Conservation (phyloP, 1,284 basidiomycete species). For the Entoloma clypeatum region DNA sequence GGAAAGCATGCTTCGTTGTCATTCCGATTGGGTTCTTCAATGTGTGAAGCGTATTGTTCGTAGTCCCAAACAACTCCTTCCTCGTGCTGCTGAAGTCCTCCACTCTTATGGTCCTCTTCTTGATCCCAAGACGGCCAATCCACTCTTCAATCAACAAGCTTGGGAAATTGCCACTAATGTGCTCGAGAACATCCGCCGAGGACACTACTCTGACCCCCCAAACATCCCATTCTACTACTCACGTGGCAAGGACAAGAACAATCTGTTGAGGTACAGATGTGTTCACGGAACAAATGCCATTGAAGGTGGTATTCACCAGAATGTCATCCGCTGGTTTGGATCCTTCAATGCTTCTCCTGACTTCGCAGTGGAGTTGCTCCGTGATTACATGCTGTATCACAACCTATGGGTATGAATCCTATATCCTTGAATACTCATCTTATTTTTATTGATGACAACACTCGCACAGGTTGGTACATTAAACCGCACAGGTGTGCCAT, state of each 20-base stretch:
- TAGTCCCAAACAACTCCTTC: not conserved
- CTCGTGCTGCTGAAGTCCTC: not conserved
- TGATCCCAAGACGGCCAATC: not conserved
- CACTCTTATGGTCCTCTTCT: constrained; percentile 3
- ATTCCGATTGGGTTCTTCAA: constrained; percentile 3
- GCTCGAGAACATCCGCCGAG: not conserved
- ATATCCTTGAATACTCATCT: too few relatives aligned
- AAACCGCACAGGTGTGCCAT: too few relatives aligned
- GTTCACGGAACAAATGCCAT: not conserved
- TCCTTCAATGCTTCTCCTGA: not conserved
- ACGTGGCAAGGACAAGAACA: not conserved
- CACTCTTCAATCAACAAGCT: too few relatives aligned
- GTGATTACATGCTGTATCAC: not conserved
- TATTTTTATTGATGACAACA: too few relatives aligned
- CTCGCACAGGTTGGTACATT: too few relatives aligned
- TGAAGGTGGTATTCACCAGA: constrained; percentile 2
- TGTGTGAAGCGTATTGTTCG: constrained; percentile 1
- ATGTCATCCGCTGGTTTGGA: not conserved
- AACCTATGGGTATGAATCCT: constrained; percentile 1
- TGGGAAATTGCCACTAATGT: too few relatives aligned
- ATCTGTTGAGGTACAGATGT: not conserved
- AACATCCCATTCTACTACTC: not conserved
- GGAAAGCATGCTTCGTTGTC: constrained; percentile 2
- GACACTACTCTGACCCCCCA: not conserved
- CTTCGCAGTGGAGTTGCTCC: not conserved